Evolutionary conservation across 495 filamentous ascomycete genomes (phyloP), one percentile per base, ranked within the genome.

Genomic region (Tuber borchii): DNA sequence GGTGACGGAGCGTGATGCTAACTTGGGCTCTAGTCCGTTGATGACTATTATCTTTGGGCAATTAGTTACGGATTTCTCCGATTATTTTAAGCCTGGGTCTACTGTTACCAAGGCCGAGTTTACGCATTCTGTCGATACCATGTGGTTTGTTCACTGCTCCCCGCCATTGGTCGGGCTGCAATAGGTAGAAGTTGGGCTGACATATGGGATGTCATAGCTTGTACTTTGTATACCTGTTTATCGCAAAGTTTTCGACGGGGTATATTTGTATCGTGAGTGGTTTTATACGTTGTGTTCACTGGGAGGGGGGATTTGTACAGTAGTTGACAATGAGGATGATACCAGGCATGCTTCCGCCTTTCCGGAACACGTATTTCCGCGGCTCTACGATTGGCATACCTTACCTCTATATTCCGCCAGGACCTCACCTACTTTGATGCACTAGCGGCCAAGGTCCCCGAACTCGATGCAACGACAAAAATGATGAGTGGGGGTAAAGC

Each of bases 201-300:
- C 70, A 48, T 81, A 37, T 61, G 76, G 74, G 43, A 74, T 75
- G 69, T 76, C 26, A 75, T 69, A 80, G 72, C 22, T 83, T 90
- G 1, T 90, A 87, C 71, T 85, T 92, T 71, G 85, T 90, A 40
- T 90, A 90, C 73, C 83, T 92, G 10, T 91, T 92, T 76, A 86
- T 90, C 71, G 90, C 84, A 14, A 88, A 89, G 77, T 88, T 89
- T 73, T 78, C 86, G 12, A 78, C 90, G 4, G 86, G 86, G 70
- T 91, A 90, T 79, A 82, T 90, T 45, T 71, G 78, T 31, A 82
- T 74, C 44, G 77, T 79, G 56, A 76, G 77, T 76, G 14, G 0
- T 40, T 71, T 31, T 9, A 20, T 37, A 14, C n/a, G 51, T 39
- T 31, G 17, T 51, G 34, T 7, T 43, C 2, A 2, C 34, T 72